These are phyloP conservation scores for Thelonectria discophora DNA, from an alignment of 2,329 filamentous ascomycete genomes.

Conservation along the genomic window DNA sequence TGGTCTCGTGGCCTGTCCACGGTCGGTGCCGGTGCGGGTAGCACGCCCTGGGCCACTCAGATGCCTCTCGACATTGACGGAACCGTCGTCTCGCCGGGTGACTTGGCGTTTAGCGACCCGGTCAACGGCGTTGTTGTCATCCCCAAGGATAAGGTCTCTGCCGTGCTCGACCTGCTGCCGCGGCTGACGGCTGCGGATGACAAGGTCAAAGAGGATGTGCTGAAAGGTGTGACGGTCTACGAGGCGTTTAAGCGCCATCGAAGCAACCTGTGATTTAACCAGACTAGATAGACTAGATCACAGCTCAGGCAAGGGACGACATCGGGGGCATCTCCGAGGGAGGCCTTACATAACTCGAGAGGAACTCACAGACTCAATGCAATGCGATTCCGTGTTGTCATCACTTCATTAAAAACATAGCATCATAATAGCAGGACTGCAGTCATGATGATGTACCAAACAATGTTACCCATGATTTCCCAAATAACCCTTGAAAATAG, in stretches of 20 bases:
- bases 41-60: conserved; percentile 63
- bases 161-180: conserved; percentile 69
- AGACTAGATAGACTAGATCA: not conserved
- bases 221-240: conserved; percentile 66
- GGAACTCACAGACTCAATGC: conserved; percentile 20
- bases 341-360: conserved; percentile 5
- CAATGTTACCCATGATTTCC: conserved; percentile 37
- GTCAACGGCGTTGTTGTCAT: conserved; percentile 76
- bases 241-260: conserved; percentile 72
- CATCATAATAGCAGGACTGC: conserved; percentile 45
- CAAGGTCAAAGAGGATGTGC: conserved; percentile 71
- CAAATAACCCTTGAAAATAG: conserved; percentile 18
- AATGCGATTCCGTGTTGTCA: conserved; percentile 44
- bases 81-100: conserved; percentile 60
- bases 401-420: conserved; percentile 52
- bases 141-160: conserved; percentile 66
- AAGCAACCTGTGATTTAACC: conserved; percentile 41
- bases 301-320: not conserved
- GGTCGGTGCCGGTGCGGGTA: conserved; percentile 65
- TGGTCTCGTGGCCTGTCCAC: conserved; percentile 67
- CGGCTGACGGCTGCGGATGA: conserved; percentile 61
- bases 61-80: conserved; percentile 56
- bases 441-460: conserved; percentile 41
- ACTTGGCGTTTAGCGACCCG: conserved; percentile 75
- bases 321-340: not conserved